phyloP scores from a whole-genome alignment of 371 early-diverging fungal species.

The Lichtheimia ornata region DNA sequence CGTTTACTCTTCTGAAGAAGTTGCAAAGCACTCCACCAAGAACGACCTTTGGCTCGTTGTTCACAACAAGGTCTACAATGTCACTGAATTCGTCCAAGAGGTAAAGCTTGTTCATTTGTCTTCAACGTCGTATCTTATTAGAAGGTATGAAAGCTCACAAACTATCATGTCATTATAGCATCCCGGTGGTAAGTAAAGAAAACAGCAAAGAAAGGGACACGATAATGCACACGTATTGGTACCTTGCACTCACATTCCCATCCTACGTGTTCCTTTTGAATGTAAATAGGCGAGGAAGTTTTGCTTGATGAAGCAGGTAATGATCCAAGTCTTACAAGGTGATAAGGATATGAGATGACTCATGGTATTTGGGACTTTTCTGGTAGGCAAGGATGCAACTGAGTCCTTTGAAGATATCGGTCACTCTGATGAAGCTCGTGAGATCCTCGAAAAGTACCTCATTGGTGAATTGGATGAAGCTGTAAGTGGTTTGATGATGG shows the following conservation, averaged over 20 bases:
- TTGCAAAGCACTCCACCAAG: slow-evolving; percentile 59
- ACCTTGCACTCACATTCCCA: no score
- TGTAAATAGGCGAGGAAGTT: slow-evolving; percentile 58
- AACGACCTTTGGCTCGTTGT: slow-evolving; percentile 70
- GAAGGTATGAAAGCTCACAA: not conserved
- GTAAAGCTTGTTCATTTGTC: slow-evolving; percentile 28
- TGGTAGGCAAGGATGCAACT: slow-evolving; percentile 73
- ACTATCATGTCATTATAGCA: slow-evolving; percentile 27
- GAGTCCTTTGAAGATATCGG: slow-evolving; percentile 89
- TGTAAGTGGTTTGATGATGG: slow-evolving; percentile 10
- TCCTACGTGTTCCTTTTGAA: not conserved
- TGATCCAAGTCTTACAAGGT: not conserved
- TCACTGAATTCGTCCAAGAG: slow-evolving; percentile 76
- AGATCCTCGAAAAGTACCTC: slow-evolving; percentile 38
- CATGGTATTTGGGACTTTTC: slow-evolving; percentile 8
- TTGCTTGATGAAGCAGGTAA: slow-evolving; percentile 60
- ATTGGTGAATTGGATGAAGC: slow-evolving; percentile 44
- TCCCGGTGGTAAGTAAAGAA: slow-evolving; percentile 46
- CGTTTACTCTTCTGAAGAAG: slow-evolving; percentile 53
- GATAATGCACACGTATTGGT: not conserved
- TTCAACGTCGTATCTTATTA: not conserved
- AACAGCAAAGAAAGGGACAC: not conserved
- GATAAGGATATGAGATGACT: not conserved
- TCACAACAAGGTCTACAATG: slow-evolving; percentile 84
- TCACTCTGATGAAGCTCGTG: slow-evolving; percentile 78